A percentile compares a stretch with the other conserved stretches of the same genome.
phyloP scores from a whole-genome alignment of 345 rosid genomes.

The Arabidopsis thaliana region TAIR10.1 NC_003074.8:18390001-18390500 shows the following conservation, averaged over 20 bases:
- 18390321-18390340: not conserved
- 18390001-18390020: not conserved
- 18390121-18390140: not conserved
- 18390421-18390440: conserved; percentile 28
- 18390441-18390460: conserved; percentile 6
- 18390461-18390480: conserved; percentile 22
- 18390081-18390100: not conserved
- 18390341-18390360: not conserved
- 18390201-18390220: too few relatives aligned
- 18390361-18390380: not conserved
- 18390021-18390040: not conserved
- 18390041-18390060: not conserved
- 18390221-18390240: not conserved
- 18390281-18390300: too few relatives aligned
- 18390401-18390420: not conserved
- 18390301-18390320: not conserved
- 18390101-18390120: not conserved
- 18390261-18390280: not conserved
- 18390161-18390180: not conserved
- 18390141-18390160: not conserved
- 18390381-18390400: not conserved
- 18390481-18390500: not conserved
- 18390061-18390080: not conserved
- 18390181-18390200: not conserved
- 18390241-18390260: not conserved